Evolutionary conservation across 108 stramenopile species (phyloP), one percentile per base, ranked within the genome.

Genomic region (Schizochytrium sp.): DNA sequence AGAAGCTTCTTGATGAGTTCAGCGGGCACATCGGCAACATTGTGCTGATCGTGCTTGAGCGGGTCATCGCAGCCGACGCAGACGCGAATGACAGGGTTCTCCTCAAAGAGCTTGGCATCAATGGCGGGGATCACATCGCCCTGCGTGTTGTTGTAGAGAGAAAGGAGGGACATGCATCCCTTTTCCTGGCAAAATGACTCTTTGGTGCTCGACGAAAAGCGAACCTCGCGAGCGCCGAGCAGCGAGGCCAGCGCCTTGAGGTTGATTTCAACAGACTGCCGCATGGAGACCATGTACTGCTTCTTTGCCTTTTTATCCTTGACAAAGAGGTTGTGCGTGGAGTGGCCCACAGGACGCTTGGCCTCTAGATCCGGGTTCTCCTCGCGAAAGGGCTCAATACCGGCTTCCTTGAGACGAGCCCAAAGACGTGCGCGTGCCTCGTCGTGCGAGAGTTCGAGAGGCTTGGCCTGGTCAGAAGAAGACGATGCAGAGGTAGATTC

Each of bases 261-360:
- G 76, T 83, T 53, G 25, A 83, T 53, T 16, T 83, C 76, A 43
- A 53, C 51, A 53, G 45, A 47, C 51, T 83, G 76, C 14, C 76
- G 45, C 76, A 83, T 25, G 6, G 76, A 12, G 16, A 83, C 51
- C 76, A 83, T 83, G 51, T 53, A 83, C n/a, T 53, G 19, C 51
- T 83, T 83, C 76, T 83, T 83, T 12, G 76, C 51, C 76, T 83
- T 83, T 28, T 83, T 83, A 4, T 83, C 76, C 76, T 83, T 83
- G 76, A 83, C 76, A 53, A 83, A 83, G 76, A 83, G 76, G 23
- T 83, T 83, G 76, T 83, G 76, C 45, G 76, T 83, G 18, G 76
- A 83, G 76, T 83, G 76, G 51, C 76, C 76, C 12, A 83, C 51
- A 16, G 76, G 76, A 4, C 76, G 76, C 76, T 83, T 83, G 3